Base-by-base conservation (phyloP, 225 moss, liverwort and hornwort species). In the Bryoerythrophyllum caledonicum region DNA sequence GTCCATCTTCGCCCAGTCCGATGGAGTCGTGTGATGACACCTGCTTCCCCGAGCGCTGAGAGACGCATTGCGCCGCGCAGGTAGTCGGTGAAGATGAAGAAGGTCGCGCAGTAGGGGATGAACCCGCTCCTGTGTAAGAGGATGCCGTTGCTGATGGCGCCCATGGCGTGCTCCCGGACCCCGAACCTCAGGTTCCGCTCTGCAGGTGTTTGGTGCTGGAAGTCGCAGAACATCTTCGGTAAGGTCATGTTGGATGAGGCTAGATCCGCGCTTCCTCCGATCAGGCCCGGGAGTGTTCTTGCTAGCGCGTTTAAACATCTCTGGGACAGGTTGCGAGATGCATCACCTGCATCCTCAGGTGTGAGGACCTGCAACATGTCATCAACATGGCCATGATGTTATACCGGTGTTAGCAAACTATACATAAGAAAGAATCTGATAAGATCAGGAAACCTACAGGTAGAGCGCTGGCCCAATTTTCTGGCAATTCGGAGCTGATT, bases 191-290 rank as follows among this genome's bases (percentile, higher is more conserved):
- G 58, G 27, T 96, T 96, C 21, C 93, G 91, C 71, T 96, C 96
- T 11, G 20, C 89, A 12, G 89, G 86, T 25, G 89, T 86, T 53
- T 55, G 85, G 81, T 93, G 92, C 71, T 96, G 94, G 84, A 89
- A 96, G 73, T 96, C 96, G n/a, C 94, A 94, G 7, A 88, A 96
- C 93, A 96, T 94, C 78, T 96, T 96, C 93, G 94, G 65, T 80
- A 96, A 82, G 27, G 96, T 94, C 96, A 92, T 96, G 73, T 96
- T 96, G 25, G 96, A 96, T 1, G 85, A 86, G 3, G 96, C 96
- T n/a, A 96, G 71, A 79, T 96, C 92, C 9, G 96, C 96, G 69
- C 91, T 92, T 65, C 96, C 96, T 83, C 94, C 94, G 10, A 96
- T 67, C 51, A 94, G 66, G 34, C 94, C 92, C 0, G 92, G 94